phyloP scores from a whole-genome alignment of 305 asterid genomes.

The Salvia sclarea region DNA sequence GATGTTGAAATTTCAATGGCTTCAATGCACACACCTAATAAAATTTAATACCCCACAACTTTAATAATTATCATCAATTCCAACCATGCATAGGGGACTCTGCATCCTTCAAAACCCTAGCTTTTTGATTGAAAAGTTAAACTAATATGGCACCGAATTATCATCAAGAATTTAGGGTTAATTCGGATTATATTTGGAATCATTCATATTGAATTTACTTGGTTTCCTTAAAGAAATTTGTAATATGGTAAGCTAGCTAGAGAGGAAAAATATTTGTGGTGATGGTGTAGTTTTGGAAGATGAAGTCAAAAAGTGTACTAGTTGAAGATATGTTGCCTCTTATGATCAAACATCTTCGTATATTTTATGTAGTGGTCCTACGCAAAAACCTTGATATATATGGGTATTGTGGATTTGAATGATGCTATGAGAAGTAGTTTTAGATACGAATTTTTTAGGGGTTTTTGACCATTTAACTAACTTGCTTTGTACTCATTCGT shows the following conservation, averaged over 20 bases:
- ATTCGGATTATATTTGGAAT: slow-evolving; percentile 15
- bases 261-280: slow-evolving; percentile 17
- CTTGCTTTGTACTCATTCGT: slow-evolving; percentile 3
- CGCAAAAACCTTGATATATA: slow-evolving; percentile 24
- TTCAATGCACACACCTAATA: slow-evolving; percentile 43
- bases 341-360: slow-evolving; percentile 22
- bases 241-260: too few relatives aligned
- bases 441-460: neutral
- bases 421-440: slow-evolving; percentile 17
- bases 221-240: neutral
- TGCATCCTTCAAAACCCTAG: slow-evolving; percentile 20
- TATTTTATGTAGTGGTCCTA: slow-evolving; percentile 32
- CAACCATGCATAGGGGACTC: neutral
- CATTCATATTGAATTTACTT: neutral
- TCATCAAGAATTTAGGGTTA: slow-evolving; percentile 19
- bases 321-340: slow-evolving; percentile 29
- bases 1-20: slow-evolving; percentile 42
- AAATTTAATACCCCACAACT: slow-evolving; percentile 28
- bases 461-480: slow-evolving; percentile 22
- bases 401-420: slow-evolving; percentile 25
- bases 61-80: slow-evolving; percentile 18
- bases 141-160: slow-evolving; percentile 23
- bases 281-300: slow-evolving; percentile 25
- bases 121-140: slow-evolving; percentile 32
- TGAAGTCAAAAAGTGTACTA: slow-evolving; percentile 15